phyloP scores from a whole-genome alignment of 768 basidiomycete genomes.

The Phanerochaete sordida region DNA sequence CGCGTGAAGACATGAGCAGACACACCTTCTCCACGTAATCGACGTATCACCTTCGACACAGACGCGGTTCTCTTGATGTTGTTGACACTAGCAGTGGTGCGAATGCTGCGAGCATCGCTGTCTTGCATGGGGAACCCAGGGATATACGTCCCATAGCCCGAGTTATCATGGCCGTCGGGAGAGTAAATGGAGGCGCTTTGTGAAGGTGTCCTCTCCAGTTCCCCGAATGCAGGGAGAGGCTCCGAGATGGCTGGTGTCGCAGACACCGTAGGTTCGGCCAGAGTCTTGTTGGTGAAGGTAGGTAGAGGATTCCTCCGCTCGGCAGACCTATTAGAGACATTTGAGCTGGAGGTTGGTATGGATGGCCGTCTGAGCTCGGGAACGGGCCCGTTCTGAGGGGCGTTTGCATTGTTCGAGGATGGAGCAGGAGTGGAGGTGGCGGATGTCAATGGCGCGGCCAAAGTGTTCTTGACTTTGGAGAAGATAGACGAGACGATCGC shows the following conservation, averaged over 20 bases:
- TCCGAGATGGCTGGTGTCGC: constrained; percentile 84
- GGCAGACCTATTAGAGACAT: constrained; percentile 42
- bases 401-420: constrained; percentile 15
- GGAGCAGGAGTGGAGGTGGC: constrained; percentile 32
- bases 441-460: constrained; percentile 63
- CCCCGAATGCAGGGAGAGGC: constrained; percentile 57
- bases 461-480: constrained; percentile 76
- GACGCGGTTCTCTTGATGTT: constrained; percentile 71
- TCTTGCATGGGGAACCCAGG: constrained; percentile 93
- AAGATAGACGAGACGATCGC: constrained; percentile 79
- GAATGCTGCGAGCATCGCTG: constrained; percentile 77
- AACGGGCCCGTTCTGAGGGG: constrained; percentile 24
- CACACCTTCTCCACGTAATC: constrained; percentile 86
- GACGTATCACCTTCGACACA: constrained; percentile 87
- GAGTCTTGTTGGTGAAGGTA: constrained; percentile 29
- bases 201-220: constrained; percentile 58
- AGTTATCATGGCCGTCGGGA: constrained; percentile 47
- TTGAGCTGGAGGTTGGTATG: constrained; percentile 43
- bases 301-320: constrained; percentile 59
- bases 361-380: constrained; percentile 63
- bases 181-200: constrained; percentile 47
- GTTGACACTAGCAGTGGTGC: constrained; percentile 42
- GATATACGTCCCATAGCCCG: constrained; percentile 69
- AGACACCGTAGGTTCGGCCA: constrained; percentile 80
- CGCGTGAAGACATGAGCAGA: neutral